phyloP scores from a whole-genome alignment of 139 green algal genomes.

The Gonium pectorale region DNA sequence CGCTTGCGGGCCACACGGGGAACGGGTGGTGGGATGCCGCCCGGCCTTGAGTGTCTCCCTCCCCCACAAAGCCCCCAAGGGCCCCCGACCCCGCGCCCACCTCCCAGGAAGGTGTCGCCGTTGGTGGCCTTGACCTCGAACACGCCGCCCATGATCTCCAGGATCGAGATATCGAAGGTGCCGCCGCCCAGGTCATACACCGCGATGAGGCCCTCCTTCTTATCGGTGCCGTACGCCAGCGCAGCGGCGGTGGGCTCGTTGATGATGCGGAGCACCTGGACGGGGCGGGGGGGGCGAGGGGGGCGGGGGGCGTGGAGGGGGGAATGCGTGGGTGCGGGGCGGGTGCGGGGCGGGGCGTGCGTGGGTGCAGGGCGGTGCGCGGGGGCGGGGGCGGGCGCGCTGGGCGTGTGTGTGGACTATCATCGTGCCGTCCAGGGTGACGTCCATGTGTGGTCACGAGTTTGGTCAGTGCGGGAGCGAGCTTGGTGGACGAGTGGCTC shows the following conservation, averaged over 20 bases:
- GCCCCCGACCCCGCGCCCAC: slow-evolving; percentile 42
- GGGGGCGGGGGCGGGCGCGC: no score
- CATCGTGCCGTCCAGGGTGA: no score
- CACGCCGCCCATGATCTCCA: slow-evolving; percentile 97
- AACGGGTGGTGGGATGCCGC: no score
- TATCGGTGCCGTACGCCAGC: slow-evolving; percentile 95
- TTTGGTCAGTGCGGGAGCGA: no score
- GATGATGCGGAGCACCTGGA: slow-evolving; percentile 93
- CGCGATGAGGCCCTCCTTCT: slow-evolving; percentile 96
- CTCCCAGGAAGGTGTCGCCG: slow-evolving; percentile 98
- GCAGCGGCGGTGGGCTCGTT: slow-evolving; percentile 99
- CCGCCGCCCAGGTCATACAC: slow-evolving; percentile 96
- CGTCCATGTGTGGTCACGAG: no score
- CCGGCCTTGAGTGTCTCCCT: no score
- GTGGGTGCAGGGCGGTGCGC: no score
- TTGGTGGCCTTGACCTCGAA: slow-evolving; percentile 99
- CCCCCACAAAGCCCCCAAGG: not conserved
- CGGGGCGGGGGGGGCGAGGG: not conserved
- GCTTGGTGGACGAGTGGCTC: no score
- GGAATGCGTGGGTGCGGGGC: not conserved
- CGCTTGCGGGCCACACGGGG: no score
- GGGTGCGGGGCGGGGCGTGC: not conserved
- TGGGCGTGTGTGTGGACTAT: no score
- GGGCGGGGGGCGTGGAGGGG: not conserved
- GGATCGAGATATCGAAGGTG: slow-evolving; percentile 99